Base-by-base conservation (phyloP, 768 basidiomycete species). In the Austroboletus eburneus region DNA sequence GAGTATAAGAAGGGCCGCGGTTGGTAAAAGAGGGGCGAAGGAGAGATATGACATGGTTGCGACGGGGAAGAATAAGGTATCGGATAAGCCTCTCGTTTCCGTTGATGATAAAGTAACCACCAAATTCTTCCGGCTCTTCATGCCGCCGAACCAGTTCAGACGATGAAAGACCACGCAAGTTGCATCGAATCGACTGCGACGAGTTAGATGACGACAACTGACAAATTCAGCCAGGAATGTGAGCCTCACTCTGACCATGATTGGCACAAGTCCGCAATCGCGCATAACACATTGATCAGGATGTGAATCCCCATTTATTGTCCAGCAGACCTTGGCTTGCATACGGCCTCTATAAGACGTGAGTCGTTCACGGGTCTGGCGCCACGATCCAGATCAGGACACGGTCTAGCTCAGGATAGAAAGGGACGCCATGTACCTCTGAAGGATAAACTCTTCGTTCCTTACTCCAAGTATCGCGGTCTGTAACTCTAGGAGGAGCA, bases 61-160 rank as follows among this genome's bases (percentile, higher is more conserved):
- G 80, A 22, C 96, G 86, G 12, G 94, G 95, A 32, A 99, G 78
- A 59, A 98, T 93, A 63, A 98, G 83, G 70, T 93, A 97, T 52
- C 96, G 91, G 56, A 99, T 94, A 52, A 99, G 81, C 70, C 93
- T 91, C 70, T 99, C 96, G 69, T 97, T 98, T 51, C 96, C 96
- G 66, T 99, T 99, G 67, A 99, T 83, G 62, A 99, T 80, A 63
- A 99, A 99, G 70, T 99, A 98, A 23, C 95, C 96, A 43, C 96
- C 96, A 61, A 97, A 97, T 67, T 98, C 96, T 70, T 96, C 92
- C 1, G 96, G 85, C 60, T 99, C 96, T 75, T 99, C 96, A 63
- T 95, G 87, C 51, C 85, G 85, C 46, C 74, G 71, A 46, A 98
- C 91, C 37, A 99, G 83, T 38, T 91, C 86, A 9, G 86, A 78